Evolutionary conservation across 2,329 filamentous ascomycete genomes (phyloP), one percentile per base, ranked within the genome.

Genomic region (Chrysoporthe austroafricana): DNA sequence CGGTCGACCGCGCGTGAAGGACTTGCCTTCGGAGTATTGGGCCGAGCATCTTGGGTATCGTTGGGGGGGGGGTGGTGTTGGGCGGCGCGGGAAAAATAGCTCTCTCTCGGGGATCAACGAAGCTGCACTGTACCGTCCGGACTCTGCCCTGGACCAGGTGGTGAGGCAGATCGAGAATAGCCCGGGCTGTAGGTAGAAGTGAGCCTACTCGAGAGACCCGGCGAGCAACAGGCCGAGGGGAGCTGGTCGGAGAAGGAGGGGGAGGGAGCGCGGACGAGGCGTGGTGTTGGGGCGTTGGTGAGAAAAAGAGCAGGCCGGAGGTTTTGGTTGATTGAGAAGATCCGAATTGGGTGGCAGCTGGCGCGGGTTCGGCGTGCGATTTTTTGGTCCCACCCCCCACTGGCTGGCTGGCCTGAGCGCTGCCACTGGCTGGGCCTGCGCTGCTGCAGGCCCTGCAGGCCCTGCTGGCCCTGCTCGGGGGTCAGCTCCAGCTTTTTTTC

Each of bases 11-110:
- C 73, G 83, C 81, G 73, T 85, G 81, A 77, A 90, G 82, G 77
- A 82, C 83, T 77, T 86, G 86, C 85, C 87, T 86, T 82, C 88
- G 83, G 75, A 90, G 82, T 73, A 86, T 85, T 74, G 86, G 86
- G 79, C 85, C 84, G 80, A 90, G 85, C 88, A 90, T 90, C 72
- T 74, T 82, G 78, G 73, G 70, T 52, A 64, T 58, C 14, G 61
- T 62, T 62, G 66, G 59, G 43, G 9, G 34, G 26, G n/a, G 44
- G 39, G 26, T 5, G 32, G 56, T 58, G 34, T 34, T 13, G 59
- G 5, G 42, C 13, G 67, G 69, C 59, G 52, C 60, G 59, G 70
- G n/a, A 61, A 69, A 73, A 73, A 73, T 72, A 66, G 69, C 72
- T 73, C 71, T 71, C 32, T 57, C 54, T 71, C 70, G 68, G 70